Evolutionary conservation across 2,329 filamentous ascomycete genomes (phyloP), one percentile per base, ranked within the genome.

Genomic region (Dendryphion nanum): DNA sequence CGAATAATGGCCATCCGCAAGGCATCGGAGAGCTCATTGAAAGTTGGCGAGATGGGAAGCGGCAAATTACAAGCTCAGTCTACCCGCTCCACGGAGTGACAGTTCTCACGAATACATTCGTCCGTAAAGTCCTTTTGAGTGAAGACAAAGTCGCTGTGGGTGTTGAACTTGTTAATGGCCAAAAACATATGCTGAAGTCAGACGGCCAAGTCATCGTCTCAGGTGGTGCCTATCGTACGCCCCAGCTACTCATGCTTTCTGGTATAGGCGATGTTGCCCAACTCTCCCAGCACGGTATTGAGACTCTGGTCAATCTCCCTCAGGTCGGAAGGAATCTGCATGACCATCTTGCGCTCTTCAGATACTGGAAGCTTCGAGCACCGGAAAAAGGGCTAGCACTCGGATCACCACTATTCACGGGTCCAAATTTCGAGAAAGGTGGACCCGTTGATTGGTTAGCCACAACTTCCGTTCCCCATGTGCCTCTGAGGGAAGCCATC

Each of bases 311-410:
- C 4, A 69, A 82, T 43, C 74, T 79, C 1, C 74, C 75, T 1
- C 75, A 79, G 20, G 80, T 86, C 2, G 82, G 82, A 2, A 74
- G 73, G 42, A 81, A 84, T 60, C 66, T 85, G 4, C 70, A 79
- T 31, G 82, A 85, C 53, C 79, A 82, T 31, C 18, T 53, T 14
- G 42, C 51, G 38, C 16, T 47, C n/a, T 51, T 44, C 23, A 44
- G 51, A 16, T 53, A 54, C 43, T 58, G 53, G 54, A 55, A 55
- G 36, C 42, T 57, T 10, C 47, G 47, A 14, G 32, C 54, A 20
- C 52, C 54, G 2, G 52, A 54, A n/a, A 20, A 40, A 21, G 52
- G 52, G 2, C 41, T 54, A 6, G 42, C 54, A 3, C 37, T 55
- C 15, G 51, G 52, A 12, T 53, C 50, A 3, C 48, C 52, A 17